These are phyloP conservation scores for Pseudopithomyces chartarum DNA, from an alignment of 2,329 filamentous ascomycete genomes.

Conservation along the genomic window DNA sequence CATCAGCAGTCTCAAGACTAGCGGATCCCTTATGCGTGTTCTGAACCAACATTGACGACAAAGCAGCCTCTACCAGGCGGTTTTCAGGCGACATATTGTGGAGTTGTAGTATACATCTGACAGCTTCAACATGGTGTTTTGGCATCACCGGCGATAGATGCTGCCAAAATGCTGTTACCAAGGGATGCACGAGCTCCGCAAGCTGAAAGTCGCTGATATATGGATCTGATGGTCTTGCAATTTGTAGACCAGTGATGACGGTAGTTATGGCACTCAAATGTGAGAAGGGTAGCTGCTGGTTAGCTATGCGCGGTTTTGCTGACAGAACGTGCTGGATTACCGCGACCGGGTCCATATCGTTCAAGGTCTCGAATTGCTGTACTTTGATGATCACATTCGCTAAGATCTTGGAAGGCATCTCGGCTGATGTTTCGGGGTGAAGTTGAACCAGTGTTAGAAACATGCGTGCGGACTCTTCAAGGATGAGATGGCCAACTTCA, in stretches of 20 bases:
- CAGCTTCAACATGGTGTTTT: conserved; percentile 93
- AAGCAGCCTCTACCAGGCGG: conserved; percentile 79
- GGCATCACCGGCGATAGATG: conserved; percentile 82
- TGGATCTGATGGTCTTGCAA: conserved; percentile 24
- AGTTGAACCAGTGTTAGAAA: conserved; percentile 29
- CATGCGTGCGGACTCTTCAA: conserved; percentile 37
- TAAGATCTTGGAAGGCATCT: conserved; percentile 40
- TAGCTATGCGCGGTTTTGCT: not conserved
- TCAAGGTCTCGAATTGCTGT: conserved; percentile 28
- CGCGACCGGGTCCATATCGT: conserved; percentile 30
- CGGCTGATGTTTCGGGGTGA: conserved; percentile 19
- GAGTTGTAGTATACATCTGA: conserved; percentile 83
- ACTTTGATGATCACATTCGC: conserved; percentile 40
- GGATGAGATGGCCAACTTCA: conserved; percentile 32
- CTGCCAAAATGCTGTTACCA: conserved; percentile 77
- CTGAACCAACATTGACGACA: conserved; percentile 67
- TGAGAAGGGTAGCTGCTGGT: conserved; percentile 25
- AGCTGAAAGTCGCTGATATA: conserved; percentile 52
- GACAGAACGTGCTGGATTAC: conserved; percentile 30
- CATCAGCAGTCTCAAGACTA: conserved; percentile 48
- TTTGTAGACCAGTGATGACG: conserved; percentile 41
- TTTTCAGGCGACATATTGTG: conserved; percentile 72
- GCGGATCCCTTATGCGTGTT: conserved; percentile 1
- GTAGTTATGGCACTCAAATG: conserved; percentile 38
- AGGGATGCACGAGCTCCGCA: conserved; percentile 66